Base-by-base conservation (phyloP, 2,329 filamentous ascomycete species). In the Aspergillus sojae region DNA sequence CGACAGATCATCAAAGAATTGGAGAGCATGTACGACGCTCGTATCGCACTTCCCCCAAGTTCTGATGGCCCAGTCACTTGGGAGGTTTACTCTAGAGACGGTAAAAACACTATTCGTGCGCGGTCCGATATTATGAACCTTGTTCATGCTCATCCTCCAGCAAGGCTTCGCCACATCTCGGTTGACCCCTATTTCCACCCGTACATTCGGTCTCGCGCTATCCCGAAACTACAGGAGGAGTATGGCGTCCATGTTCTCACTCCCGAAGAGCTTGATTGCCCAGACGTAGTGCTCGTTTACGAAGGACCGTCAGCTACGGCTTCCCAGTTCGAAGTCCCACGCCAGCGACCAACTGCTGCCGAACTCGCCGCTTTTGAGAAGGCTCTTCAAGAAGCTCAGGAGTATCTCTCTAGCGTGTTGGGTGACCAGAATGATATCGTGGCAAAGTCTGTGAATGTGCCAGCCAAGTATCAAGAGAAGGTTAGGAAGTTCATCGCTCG, bases 31-130 rank as follows among this genome's bases (percentile, higher is more conserved):
- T 92, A 97, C 78, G 87, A 91, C 72, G 90, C 93, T n/a, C 91
- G 92, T 76, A 96, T 98, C 75, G 91, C 94, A 71, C 89, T 93
- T 1, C 92, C 93, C 0, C 85, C 87, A 3, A 83, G 86, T 57
- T 68, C 68, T 14, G 88, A 92, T 52, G 89, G 89, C 41, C 88
- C 88, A 12, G 87, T 91, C 52, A 89, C 89, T 0, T 97, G 94
- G 93, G 90, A 97, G 76, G 86, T 98, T 60, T 97, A 94, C 79
- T 92, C 92, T 7, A 87, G 91, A 43, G 91, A 97, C 71, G 89
- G 90, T 68, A 96, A 95, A 83, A 96, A 93, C 74, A 81, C 80
- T 9, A 80, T 83, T 48, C 80, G 79, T 59, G 82, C 82, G 41
- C 78, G 81, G 28, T 82, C 80, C 43, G 82, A 84, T 67, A 82